Evolutionary conservation across 2,329 filamentous ascomycete species (phyloP), one percentile per base, ranked within the genome.

Genomic region (Huntiella savannae): DNA sequence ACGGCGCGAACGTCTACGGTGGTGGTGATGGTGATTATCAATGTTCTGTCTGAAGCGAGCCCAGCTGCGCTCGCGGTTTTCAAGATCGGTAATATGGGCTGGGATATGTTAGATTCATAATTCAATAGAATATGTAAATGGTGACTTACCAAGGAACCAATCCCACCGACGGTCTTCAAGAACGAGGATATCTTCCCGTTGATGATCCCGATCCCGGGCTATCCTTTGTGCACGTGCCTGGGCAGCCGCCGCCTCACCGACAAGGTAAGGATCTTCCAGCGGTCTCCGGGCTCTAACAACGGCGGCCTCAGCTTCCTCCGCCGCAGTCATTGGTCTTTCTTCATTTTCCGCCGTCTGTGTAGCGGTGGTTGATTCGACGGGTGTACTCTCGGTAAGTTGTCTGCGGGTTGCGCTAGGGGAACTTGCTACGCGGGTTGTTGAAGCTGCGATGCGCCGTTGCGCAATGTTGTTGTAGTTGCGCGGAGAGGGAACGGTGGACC

Each of bases 181-280:
- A 38, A 70, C 59, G 46, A 79, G 59, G 37, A 74, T 59, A 49
- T 73, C 71, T 19, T 70, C 69, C 1, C 66, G 66, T 35, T 63
- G 66, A 28, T 28, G 22, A 10, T 28, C 22, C 6, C 22, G 22
- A 59, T 78, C 70, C 45, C 69, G 62, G n/a, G 66, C 66, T 22
- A 78, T 58, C 50, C 77, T 65, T 55, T 73, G 71, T n/a, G 62
- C 60, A 38, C 73, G 64, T 5, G 75, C 74, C 51, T 66, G 59
- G 7, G 65, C 63, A 2, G 78, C 78, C 3, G 76, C 77, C 43
- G 68, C 67, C 59, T 80, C 76, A 33, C 78, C 78, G 2, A 82
- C 78, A 7, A 82, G 62, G 48, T 77, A 69, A 0, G 77, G 77
- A 52, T 82, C 78, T 59, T 82, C 78, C 13, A 77, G 64, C 2